A percentile compares a stretch with the other conserved stretches of the same genome.
These are phyloP conservation scores for Glycine latifolia DNA, from an alignment of 306 rosid genomes.

Conservation along the genomic window DNA sequence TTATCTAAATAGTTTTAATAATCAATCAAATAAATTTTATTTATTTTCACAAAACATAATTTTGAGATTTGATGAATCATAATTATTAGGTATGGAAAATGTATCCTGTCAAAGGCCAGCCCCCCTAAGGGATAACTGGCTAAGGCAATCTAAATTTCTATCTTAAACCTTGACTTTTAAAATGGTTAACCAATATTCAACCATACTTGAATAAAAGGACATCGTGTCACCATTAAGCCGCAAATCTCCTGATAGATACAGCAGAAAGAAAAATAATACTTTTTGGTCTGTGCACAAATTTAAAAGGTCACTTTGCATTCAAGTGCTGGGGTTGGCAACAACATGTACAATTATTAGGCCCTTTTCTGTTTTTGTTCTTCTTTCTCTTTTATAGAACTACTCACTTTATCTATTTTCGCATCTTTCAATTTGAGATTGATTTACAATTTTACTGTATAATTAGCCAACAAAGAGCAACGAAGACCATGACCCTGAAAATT, in stretches of 20 bases:
- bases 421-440: not conserved
- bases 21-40: too few relatives aligned
- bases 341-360: not conserved
- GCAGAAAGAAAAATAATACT: slow-evolving; percentile 1
- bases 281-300: not conserved
- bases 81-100: too few relatives aligned
- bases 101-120: too few relatives aligned
- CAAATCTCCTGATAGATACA: slow-evolving; percentile 30
- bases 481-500: not conserved
- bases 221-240: slow-evolving; percentile 31
- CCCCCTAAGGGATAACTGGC: not conserved
- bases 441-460: not conserved
- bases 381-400: not conserved
- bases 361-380: not conserved
- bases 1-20: too few relatives aligned
- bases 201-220: slow-evolving; percentile 6
- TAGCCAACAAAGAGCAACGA: not conserved
- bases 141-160: not conserved
- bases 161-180: not conserved
- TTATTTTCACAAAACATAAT: too few relatives aligned
- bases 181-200: slow-evolving; percentile 4
- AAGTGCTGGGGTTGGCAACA: not conserved
- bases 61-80: too few relatives aligned
- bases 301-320: slow-evolving; percentile 6
- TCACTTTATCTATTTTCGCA: not conserved